A percentile compares a stretch with the other conserved stretches of the same genome.
phyloP scores from a whole-genome alignment of 345 rosid genomes.

The Ailanthus altissimus region DNA sequence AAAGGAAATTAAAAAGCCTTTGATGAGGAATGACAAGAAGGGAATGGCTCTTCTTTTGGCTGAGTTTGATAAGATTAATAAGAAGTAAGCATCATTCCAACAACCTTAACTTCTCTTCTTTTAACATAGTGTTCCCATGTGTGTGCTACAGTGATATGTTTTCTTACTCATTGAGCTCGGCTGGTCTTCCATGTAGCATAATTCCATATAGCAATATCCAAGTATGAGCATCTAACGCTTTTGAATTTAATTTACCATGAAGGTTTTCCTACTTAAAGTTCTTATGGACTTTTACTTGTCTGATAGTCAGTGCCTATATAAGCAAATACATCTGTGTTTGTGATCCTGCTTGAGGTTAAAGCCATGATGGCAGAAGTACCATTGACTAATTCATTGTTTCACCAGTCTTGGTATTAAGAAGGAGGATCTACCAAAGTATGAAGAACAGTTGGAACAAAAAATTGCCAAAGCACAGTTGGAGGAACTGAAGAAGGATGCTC shows the following conservation, averaged over 20 bases:
- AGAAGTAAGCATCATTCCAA: constrained; percentile 57
- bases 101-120: not conserved
- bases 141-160: not conserved
- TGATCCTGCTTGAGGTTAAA: not conserved
- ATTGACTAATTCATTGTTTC: not conserved
- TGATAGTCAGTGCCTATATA: not conserved
- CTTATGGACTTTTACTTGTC: not conserved
- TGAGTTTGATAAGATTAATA: constrained; percentile 89
- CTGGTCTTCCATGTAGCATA: not conserved
- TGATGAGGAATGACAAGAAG: constrained; percentile 87
- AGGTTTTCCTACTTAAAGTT: not conserved
- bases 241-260: not conserved
- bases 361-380: not conserved
- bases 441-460: constrained; percentile 75
- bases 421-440: constrained; percentile 93
- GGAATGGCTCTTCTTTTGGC: constrained; percentile 83
- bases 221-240: not conserved
- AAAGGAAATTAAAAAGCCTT: constrained; percentile 88
- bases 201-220: not conserved
- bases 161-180: not conserved
- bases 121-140: not conserved
- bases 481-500: constrained; percentile 86
- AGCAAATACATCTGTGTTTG: not conserved
- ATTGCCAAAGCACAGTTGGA: constrained; percentile 84
- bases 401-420: constrained; percentile 78